These are phyloP conservation scores for Furcasterigmium furcatum DNA, from an alignment of 2,329 filamentous ascomycete species.

Conservation along the genomic window DNA sequence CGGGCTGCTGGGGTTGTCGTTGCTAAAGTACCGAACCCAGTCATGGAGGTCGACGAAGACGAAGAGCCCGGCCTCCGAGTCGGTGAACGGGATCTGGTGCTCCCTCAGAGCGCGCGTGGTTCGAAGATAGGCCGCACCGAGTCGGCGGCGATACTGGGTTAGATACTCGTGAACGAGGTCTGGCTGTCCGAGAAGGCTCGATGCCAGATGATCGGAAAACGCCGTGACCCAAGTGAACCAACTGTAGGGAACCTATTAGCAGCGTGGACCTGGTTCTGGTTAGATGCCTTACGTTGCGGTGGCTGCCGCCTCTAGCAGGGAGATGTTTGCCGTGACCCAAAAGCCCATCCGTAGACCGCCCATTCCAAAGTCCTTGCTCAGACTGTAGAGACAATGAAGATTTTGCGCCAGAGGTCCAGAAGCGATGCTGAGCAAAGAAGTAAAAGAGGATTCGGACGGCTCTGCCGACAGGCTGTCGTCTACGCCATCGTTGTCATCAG, in stretches of 20 bases:
- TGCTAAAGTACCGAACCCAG: constrained; percentile 1
- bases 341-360: constrained; percentile 4
- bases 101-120: not conserved
- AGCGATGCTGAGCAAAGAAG: constrained; percentile 4
- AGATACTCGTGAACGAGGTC: not conserved
- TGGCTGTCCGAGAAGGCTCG: not conserved
- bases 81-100: not conserved
- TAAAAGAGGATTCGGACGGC: not conserved
- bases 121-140: not conserved
- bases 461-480: too few species aligned
- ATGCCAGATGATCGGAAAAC: not conserved
- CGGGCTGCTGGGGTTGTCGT: not conserved
- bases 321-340: constrained; percentile 4
- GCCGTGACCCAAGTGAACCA: constrained; percentile 3
- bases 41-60: constrained; percentile 1
- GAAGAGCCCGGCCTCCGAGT: constrained; percentile 1
- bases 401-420: constrained; percentile 1
- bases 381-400: constrained; percentile 3
- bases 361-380: constrained; percentile 6
- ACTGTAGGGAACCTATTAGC: not conserved
- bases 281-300: not conserved
- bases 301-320: not conserved
- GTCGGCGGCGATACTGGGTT: not conserved
- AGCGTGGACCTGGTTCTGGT: not conserved
- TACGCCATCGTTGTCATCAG: too few species aligned